Evolutionary conservation across 352 stramenopile genomes (phyloP).

Genomic region (Phytophthora meadii): DNA sequence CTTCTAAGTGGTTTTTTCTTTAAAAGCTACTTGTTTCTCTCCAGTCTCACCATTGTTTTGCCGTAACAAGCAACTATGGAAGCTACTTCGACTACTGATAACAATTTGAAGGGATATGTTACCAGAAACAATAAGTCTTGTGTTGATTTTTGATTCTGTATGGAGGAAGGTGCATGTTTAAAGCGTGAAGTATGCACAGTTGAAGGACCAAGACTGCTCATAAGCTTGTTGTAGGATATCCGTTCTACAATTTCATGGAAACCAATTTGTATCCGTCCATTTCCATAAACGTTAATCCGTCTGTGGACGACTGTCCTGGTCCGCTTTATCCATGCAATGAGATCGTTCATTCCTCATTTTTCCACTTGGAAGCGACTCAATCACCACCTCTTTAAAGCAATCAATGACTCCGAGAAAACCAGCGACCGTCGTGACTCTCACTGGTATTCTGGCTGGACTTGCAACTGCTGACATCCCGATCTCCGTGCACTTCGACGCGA

Average conservation of each 20-base stretch:
- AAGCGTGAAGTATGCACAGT: too few relatives aligned
- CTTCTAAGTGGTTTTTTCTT: constrained; percentile 90
- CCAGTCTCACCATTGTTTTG: constrained; percentile 39
- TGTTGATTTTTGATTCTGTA: background rate
- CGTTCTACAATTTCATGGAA: background rate
- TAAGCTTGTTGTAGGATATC: too few relatives aligned
- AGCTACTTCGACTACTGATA: constrained; percentile 50
- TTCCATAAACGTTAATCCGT: too few relatives aligned
- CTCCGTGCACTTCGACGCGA: constrained; percentile 30
- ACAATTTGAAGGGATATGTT: constrained; percentile 58
- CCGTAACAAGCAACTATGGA: constrained; percentile 24
- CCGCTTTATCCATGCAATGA: too few relatives aligned
- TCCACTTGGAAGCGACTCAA: constrained; percentile 9
- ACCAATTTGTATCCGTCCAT: too few relatives aligned
- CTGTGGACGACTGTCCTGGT: too few relatives aligned
- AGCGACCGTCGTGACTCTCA: constrained; percentile 12
- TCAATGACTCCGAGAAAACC: constrained; percentile 3
- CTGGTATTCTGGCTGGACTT: constrained; percentile 12
- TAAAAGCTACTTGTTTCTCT: background rate
- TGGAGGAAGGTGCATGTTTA: too few relatives aligned
- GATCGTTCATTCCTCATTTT: constrained; percentile 29
- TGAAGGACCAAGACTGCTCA: too few relatives aligned
- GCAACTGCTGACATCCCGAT: constrained; percentile 16
- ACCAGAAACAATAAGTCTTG: constrained; percentile 17
- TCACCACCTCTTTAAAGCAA: background rate